A percentile compares a stretch with the other conserved stretches of the same genome.
Conservation (phyloP, 768 basidiomycete species). For the Galerina sulciceps region DNA sequence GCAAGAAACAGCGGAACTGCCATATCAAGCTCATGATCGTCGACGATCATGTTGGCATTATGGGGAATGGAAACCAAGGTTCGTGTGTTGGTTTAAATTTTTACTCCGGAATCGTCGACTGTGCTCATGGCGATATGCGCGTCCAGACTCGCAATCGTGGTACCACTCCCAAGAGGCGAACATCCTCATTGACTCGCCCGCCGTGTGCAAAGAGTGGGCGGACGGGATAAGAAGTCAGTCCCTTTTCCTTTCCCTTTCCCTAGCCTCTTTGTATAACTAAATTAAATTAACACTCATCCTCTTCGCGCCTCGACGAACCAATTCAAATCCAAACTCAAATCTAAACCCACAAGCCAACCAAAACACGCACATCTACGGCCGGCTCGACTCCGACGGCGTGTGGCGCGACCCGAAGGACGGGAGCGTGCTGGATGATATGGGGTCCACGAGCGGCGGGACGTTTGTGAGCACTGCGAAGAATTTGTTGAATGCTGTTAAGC, state of each 20-base stretch:
- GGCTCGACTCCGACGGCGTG: conserved; percentile 11
- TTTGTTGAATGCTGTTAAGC: conserved; percentile 11
- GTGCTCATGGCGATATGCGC: no score
- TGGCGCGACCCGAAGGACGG: conserved; percentile 15
- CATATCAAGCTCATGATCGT: conserved; percentile 16
- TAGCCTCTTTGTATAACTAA: no score
- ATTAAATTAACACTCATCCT: no score
- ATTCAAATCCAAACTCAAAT: no score
- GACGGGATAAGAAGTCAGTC: conserved; percentile 7
- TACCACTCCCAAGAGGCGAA: conserved; percentile 16
- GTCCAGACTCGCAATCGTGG: conserved; percentile 14
- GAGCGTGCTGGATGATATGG: conserved; percentile 11
- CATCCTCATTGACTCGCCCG: conserved; percentile 7
- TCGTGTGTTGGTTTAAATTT: background rate
- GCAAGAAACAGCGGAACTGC: conserved; percentile 15
- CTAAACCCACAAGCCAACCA: no score
- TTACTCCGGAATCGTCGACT: no score
- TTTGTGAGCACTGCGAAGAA: conserved; percentile 5
- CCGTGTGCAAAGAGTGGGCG: conserved; percentile 12
- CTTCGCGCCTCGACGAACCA: no score
- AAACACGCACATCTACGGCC: conserved; percentile 13
- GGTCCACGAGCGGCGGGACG: conserved; percentile 8
- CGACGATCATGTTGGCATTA: conserved; percentile 13
- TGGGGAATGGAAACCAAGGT: conserved; percentile 18
- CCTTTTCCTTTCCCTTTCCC: background rate